A percentile compares a stretch with the other conserved stretches of the same genome.
These are phyloP conservation scores for Dendrocalamus sinicus DNA, from an alignment of 176 grass and related monocot genomes.

Conservation along the genomic window DNA sequence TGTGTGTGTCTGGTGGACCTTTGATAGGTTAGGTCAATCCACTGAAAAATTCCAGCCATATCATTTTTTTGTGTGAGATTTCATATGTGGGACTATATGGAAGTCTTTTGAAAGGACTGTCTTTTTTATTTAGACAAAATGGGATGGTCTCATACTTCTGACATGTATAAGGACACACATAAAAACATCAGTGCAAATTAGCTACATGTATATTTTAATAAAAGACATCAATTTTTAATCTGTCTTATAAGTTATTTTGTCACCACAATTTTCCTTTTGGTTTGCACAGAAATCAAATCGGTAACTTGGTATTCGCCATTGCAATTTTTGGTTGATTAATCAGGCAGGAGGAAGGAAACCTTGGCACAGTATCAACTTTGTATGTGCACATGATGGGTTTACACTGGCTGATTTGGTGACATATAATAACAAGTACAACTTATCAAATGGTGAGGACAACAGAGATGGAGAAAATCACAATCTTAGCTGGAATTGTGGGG, in stretches of 20 bases:
- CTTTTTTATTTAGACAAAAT: background rate
- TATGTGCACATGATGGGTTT: constrained; percentile 99
- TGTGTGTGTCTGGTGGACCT: background rate
- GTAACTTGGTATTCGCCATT: constrained; percentile 27
- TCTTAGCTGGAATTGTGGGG: constrained; percentile 96
- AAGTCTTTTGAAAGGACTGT: background rate
- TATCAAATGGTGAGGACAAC: constrained; percentile 86
- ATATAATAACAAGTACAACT: constrained; percentile 93
- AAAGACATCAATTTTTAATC: background rate
- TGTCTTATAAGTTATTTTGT: background rate
- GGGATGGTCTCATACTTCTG: background rate
- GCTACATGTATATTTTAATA: background rate
- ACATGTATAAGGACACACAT: background rate
- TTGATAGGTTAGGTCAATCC: background rate
- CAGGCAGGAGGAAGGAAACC: constrained; percentile 93
- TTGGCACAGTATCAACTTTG: constrained; percentile 94
- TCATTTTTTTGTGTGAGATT: constrained; percentile 8
- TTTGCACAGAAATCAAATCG: background rate
- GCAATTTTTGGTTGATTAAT: constrained; percentile 33
- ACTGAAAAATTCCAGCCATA: constrained; percentile 1
- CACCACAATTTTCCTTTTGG: constrained; percentile 8
- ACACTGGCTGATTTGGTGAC: constrained; percentile 93
- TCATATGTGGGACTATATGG: background rate
- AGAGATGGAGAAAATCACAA: constrained; percentile 98
- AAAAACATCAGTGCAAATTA: background rate